phyloP scores from a whole-genome alignment of 139 green algal genomes.

The Asterochloris erici region DNA sequence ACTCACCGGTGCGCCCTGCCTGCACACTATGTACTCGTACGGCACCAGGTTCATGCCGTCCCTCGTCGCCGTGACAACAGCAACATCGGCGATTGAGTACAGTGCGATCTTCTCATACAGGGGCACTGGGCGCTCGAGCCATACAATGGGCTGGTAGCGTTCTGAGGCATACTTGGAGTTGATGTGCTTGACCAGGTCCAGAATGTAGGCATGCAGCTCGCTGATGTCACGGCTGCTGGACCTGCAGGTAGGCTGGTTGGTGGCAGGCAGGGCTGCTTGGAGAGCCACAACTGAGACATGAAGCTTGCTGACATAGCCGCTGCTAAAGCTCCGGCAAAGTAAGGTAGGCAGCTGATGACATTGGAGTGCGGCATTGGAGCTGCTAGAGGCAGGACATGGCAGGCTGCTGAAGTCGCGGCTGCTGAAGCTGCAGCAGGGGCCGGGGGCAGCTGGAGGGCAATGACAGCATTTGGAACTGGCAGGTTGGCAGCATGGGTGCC shows the following conservation, averaged over 20 bases:
- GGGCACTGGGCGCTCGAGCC: constrained; percentile 84
- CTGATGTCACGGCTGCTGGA: constrained; percentile 68
- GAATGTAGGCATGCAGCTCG: constrained; percentile 72
- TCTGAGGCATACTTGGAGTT: constrained; percentile 46
- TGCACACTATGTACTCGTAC: constrained; percentile 98
- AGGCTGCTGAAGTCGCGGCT: too few species aligned
- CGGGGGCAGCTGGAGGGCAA: too few species aligned
- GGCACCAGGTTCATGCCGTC: constrained; percentile 98
- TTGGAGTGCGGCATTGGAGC: background rate
- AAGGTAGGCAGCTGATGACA: background rate
- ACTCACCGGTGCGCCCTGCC: constrained; percentile 58
- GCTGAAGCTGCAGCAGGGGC: too few species aligned
- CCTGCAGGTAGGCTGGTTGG: constrained; percentile 23
- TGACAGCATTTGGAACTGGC: too few species aligned
- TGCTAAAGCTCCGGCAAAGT: background rate
- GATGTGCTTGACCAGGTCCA: constrained; percentile 64
- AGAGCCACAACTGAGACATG: too few species aligned
- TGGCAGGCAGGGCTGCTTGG: too few species aligned
- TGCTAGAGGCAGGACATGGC: too few species aligned
- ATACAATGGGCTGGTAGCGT: constrained; percentile 78
- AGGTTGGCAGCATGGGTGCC: too few species aligned
- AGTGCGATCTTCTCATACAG: constrained; percentile 94
- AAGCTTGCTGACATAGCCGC: too few species aligned
- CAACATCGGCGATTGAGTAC: constrained; percentile 76
- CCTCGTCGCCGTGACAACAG: constrained; percentile 88